Evolutionary conservation across 2,329 filamentous ascomycete genomes (phyloP).

Genomic region (Hypocrella siamensis): DNA sequence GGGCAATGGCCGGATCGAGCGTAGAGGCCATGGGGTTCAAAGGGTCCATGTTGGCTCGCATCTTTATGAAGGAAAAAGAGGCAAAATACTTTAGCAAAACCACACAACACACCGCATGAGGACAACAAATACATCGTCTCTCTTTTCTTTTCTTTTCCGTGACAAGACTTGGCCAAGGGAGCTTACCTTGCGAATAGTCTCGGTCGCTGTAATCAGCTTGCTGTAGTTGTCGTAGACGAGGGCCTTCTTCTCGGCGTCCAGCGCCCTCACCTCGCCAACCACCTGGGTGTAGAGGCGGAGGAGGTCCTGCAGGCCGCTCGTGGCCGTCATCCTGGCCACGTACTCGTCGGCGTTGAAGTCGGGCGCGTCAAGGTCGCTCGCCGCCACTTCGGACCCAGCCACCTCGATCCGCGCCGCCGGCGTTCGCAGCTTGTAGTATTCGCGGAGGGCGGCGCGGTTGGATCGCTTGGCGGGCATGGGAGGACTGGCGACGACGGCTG

Average conservation of each 20-base stretch:
- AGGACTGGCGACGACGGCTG: constrained; percentile 10
- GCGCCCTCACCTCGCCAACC: constrained; percentile 66
- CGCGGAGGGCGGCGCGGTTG: constrained; percentile 76
- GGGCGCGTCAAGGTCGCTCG: constrained; percentile 57
- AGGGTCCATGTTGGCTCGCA: constrained; percentile 70
- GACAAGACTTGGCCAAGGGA: too few species aligned
- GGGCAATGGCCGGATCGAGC: constrained; percentile 55
- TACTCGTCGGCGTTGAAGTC: constrained; percentile 61
- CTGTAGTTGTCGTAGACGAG: constrained; percentile 98
- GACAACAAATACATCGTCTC: too few species aligned
- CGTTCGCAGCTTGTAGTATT: constrained; percentile 73
- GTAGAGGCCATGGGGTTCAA: constrained; percentile 59
- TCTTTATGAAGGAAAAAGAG: constrained; percentile 30
- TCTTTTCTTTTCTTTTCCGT: neutral
- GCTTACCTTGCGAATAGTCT: constrained; percentile 68
- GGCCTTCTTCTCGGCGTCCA: constrained; percentile 93
- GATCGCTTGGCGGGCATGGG: constrained; percentile 29
- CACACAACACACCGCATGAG: too few species aligned
- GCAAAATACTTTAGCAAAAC: too few species aligned
- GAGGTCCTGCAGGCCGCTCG: constrained; percentile 50
- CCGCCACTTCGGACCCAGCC: constrained; percentile 39
- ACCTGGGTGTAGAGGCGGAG: constrained; percentile 55
- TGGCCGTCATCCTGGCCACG: constrained; percentile 44
- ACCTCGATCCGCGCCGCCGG: constrained; percentile 25
- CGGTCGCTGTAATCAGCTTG: constrained; percentile 89